Base-by-base conservation (phyloP, 2,329 filamentous ascomycete genomes). In the Chaetomiaceae sp. region DNA sequence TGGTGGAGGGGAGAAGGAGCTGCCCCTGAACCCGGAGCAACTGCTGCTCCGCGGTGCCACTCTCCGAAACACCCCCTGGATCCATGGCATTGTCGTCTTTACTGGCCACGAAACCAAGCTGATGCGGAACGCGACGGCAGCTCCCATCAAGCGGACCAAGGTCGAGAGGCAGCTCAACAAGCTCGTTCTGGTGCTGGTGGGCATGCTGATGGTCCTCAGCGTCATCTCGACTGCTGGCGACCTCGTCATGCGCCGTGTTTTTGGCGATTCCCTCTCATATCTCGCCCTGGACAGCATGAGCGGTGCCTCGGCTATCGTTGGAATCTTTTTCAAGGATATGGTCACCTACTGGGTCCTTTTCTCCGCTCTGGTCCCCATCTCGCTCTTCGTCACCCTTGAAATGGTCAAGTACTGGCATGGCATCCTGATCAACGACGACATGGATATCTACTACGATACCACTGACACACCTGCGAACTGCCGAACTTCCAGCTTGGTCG, bases 341-440 rank as follows among this genome's bases (percentile, higher is more conserved):
- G 87, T 96, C 64, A 99, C 95, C 2, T 97, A 97, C 68, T 99
- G 93, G 92, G 92, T 99, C 27, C 72, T 99, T 31, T 99, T 96
- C 70, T 97, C 92, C 3, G 92, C 95, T 47, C 73, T 99, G 62
- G 93, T 99, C 41, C 93, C 93, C 30, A 96, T 99, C 62, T 97
- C 92, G 25, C 84, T 99, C 3, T 99, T 99, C 67, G 93, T 99
- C 56, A 99, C 93, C 0, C 84, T 99, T 46, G 93, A 99, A 70
- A 79, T 99, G 59, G 92, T 99, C 73, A 99, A 99, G 70, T 96
- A 97, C 66, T 96, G 87, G 76, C 91, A 96, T 60, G 93, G 89
- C n/a, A 93, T 93, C 62, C 81, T 99, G 56, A 99, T 99, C 69
- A 95, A 96, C 65, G 92, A 91, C 50, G 95, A 99, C 66, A 78